A percentile compares a stretch with the other conserved stretches of the same genome.
These are phyloP conservation scores for Penicillium sp. DNA, from an alignment of 2,329 filamentous ascomycete species.

Conservation along the genomic window DNA sequence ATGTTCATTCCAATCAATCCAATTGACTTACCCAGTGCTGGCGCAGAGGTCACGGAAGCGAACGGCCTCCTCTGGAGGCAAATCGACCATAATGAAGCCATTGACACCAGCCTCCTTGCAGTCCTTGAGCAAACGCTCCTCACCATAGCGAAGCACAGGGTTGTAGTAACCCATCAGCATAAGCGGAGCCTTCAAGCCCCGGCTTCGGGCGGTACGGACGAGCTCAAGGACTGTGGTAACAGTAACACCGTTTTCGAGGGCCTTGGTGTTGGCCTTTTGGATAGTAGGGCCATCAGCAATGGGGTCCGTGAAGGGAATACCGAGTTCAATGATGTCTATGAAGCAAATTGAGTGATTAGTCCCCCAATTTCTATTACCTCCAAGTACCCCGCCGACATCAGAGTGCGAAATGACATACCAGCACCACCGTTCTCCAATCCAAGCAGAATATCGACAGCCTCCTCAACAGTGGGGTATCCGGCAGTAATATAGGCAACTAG, in stretches of 20 bases:
- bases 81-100: slow-evolving; percentile 94
- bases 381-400: slow-evolving; percentile 8
- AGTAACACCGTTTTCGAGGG: slow-evolving; percentile 85
- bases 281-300: slow-evolving; percentile 98
- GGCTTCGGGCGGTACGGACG: slow-evolving; percentile 76
- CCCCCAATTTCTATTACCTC: neutral
- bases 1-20: neutral
- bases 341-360: slow-evolving; percentile 19
- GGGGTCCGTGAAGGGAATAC: slow-evolving; percentile 94
- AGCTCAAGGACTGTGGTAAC: slow-evolving; percentile 78
- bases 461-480: slow-evolving; percentile 81
- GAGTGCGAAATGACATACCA: slow-evolving; percentile 57
- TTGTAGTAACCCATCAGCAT: slow-evolving; percentile 99
- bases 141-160: slow-evolving; percentile 89
- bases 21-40: slow-evolving; percentile 35
- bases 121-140: slow-evolving; percentile 84
- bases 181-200: slow-evolving; percentile 78
- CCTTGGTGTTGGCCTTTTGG: slow-evolving; percentile 90
- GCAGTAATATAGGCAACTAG: slow-evolving; percentile 96
- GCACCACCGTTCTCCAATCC: slow-evolving; percentile 91
- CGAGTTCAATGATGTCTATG: slow-evolving; percentile 89
- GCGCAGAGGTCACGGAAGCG: slow-evolving; percentile 58
- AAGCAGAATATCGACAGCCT: slow-evolving; percentile 81
- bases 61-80: slow-evolving; percentile 93
- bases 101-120: slow-evolving; percentile 84